Conservation (phyloP, 2,329 filamentous ascomycete genomes). For the Diplodia mutila region DNA sequence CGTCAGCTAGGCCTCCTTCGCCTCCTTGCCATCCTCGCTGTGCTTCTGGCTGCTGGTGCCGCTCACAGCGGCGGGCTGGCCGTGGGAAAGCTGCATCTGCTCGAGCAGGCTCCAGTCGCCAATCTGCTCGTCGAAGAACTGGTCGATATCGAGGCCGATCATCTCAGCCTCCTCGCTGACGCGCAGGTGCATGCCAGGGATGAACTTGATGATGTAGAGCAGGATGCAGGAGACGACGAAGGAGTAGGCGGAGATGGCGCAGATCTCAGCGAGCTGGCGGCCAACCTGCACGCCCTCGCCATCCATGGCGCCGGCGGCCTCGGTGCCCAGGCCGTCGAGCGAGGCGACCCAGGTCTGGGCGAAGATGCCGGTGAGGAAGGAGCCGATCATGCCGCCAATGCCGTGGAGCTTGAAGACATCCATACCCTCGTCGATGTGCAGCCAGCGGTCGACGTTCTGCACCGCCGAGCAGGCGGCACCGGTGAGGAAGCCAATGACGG, state of each 20-base stretch:
- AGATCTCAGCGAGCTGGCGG: constrained; percentile 61
- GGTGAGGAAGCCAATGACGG: constrained; percentile 61
- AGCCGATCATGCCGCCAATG: constrained; percentile 58
- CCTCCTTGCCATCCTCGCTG: constrained; percentile 28
- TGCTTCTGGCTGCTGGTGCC: constrained; percentile 31
- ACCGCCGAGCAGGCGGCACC: constrained; percentile 54
- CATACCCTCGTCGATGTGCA: constrained; percentile 61
- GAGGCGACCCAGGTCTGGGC: constrained; percentile 53
- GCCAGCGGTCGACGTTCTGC: constrained; percentile 58
- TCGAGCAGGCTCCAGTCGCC: constrained; percentile 53
- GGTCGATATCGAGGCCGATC: constrained; percentile 58
- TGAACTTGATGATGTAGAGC: constrained; percentile 57
- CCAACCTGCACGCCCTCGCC: constrained; percentile 60
- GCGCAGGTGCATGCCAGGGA: constrained; percentile 58
- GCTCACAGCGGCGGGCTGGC: constrained; percentile 10
- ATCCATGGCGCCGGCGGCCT: constrained; percentile 56
- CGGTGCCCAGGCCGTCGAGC: constrained; percentile 55
- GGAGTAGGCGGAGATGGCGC: constrained; percentile 57
- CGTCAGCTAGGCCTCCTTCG: constrained; percentile 21
- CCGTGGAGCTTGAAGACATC: constrained; percentile 65
- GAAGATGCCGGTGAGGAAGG: constrained; percentile 63
- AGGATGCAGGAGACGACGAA: constrained; percentile 58
- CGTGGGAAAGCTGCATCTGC: constrained; percentile 23
- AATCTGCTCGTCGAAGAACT: constrained; percentile 62
- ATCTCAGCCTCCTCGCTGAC: constrained; percentile 60